A percentile compares a stretch with the other conserved stretches of the same genome.
phyloP scores from a whole-genome alignment of 768 basidiomycete genomes.

The Leccinum disarticulatum region DNA sequence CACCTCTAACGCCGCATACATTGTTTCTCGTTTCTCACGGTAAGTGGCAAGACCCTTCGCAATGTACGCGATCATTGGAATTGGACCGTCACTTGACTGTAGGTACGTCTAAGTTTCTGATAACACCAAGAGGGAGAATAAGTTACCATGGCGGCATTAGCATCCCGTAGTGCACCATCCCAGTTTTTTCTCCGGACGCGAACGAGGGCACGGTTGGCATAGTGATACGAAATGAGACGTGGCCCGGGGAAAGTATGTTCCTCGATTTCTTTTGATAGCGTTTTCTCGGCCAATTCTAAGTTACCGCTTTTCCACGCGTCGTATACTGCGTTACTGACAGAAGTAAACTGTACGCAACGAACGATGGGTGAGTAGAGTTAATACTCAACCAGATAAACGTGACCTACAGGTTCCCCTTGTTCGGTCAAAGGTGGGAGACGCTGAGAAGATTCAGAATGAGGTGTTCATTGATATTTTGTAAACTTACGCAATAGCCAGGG shows the following conservation, averaged over 20 bases:
- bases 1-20: background rate
- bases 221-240: background rate
- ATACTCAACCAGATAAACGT: background rate
- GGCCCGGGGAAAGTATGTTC: background rate
- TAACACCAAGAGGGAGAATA: background rate
- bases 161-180: slow-evolving; percentile 9
- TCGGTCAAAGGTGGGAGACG: background rate
- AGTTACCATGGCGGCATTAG: background rate
- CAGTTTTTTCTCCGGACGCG: slow-evolving; percentile 5
- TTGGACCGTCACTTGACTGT: background rate
- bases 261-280: slow-evolving; percentile 12
- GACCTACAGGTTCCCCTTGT: slow-evolving; percentile 11
- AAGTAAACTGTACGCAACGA: slow-evolving; percentile 8
- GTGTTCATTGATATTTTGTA: too few relatives aligned
- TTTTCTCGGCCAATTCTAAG: slow-evolving; percentile 3
- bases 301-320: slow-evolving; percentile 11
- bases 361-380: background rate
- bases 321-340: slow-evolving; percentile 4
- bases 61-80: background rate
- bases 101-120: background rate
- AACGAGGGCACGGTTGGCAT: slow-evolving; percentile 19
- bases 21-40: background rate
- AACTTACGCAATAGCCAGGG: slow-evolving; percentile 3
- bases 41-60: slow-evolving; percentile 8
- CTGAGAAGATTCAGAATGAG: slow-evolving; percentile 5